These are phyloP conservation scores for Acanthamoeba polyphaga DNA, from an alignment of 208 protist genomes.

Conservation along the genomic window DNA sequence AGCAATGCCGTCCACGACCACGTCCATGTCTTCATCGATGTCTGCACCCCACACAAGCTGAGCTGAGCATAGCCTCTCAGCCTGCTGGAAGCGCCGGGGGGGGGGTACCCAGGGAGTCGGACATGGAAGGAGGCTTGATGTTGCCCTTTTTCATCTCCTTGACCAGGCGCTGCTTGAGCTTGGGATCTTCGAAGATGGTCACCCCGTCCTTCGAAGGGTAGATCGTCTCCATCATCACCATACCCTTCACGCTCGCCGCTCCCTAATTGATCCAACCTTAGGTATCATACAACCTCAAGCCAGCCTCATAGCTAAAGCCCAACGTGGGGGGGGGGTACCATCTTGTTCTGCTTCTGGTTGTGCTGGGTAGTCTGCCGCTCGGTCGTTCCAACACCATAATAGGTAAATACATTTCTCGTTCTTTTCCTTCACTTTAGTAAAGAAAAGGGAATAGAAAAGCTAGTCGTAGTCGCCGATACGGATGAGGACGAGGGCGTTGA, in stretches of 20 bases:
- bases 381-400: background rate
- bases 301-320: background rate
- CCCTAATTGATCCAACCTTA: background rate
- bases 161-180: conserved; percentile 53
- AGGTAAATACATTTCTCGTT: background rate
- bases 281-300: too few species aligned
- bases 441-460: background rate
- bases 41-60: background rate
- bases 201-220: conserved; percentile 13
- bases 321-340: background rate
- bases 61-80: background rate
- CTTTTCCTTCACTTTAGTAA: background rate
- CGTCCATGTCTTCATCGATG: conserved; percentile 62
- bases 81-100: background rate
- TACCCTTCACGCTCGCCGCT: conserved; percentile 65
- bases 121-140: conserved; percentile 41
- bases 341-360: background rate
- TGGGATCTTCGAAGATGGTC: conserved; percentile 71
- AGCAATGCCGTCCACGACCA: background rate
- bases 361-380: background rate
- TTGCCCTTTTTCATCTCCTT: conserved; percentile 72
- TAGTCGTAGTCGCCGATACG: background rate
- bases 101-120: background rate
- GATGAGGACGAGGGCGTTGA: conserved; percentile 35
- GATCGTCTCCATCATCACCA: conserved; percentile 74